Conservation (phyloP, 805 yeast genomes). For the Lachancea dasiensis region DNA sequence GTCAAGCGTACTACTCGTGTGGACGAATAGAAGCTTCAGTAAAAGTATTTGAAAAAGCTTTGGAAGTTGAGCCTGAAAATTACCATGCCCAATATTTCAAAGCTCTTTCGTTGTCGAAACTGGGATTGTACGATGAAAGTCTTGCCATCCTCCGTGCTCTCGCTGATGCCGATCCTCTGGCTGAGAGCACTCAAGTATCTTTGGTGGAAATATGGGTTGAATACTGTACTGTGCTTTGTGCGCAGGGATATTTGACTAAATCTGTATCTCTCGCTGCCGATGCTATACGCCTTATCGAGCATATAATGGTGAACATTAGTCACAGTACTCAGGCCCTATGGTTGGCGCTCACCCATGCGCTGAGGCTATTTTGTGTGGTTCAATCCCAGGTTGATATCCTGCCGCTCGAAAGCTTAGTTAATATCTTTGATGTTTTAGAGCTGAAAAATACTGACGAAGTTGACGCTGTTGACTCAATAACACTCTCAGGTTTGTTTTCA, state of each 20-base stretch:
- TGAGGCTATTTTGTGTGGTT: constrained; percentile 47
- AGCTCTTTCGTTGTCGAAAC: constrained; percentile 56
- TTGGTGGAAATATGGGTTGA: constrained; percentile 52
- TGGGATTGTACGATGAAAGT: constrained; percentile 64
- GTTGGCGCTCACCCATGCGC: constrained; percentile 56
- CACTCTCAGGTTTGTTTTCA: constrained; percentile 16
- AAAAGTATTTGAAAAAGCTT: constrained; percentile 70
- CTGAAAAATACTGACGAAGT: constrained; percentile 10
- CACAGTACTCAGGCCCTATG: constrained; percentile 50
- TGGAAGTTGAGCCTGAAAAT: constrained; percentile 45
- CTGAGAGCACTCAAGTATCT: constrained; percentile 45
- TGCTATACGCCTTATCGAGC: constrained; percentile 36
- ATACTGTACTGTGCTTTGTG: constrained; percentile 46
- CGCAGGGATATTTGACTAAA: constrained; percentile 61
- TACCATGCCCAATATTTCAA: constrained; percentile 64
- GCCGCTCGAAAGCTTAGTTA: constrained; percentile 41
- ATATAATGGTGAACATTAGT: constrained; percentile 14
- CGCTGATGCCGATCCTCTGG: constrained; percentile 39
- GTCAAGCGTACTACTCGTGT: constrained; percentile 84
- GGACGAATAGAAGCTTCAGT: constrained; percentile 84
- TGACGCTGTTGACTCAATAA: constrained; percentile 29
- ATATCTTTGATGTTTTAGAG: constrained; percentile 21
- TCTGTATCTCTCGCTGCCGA: constrained; percentile 45
- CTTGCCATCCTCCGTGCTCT: constrained; percentile 42
- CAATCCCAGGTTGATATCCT: constrained; percentile 47